A percentile compares a stretch with the other conserved stretches of the same genome.
Evolutionary conservation across 176 grass and related monocot species (phyloP).

Genomic region (Tuctoria greenei): DNA sequence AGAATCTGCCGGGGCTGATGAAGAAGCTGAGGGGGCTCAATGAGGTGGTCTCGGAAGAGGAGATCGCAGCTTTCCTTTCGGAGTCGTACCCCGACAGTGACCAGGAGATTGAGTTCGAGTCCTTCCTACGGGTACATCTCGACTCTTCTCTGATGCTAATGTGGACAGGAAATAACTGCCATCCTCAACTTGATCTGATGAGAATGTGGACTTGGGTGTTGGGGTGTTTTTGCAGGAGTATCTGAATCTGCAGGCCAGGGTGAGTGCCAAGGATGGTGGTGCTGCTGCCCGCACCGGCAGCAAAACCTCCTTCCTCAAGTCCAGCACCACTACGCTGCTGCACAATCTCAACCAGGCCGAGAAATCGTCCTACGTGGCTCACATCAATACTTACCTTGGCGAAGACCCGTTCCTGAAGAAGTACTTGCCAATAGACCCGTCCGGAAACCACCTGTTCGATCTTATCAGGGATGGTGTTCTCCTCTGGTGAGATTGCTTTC

Average conservation of each 20-base stretch:
- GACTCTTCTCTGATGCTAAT: not conserved
- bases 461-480: constrained; percentile 89
- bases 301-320: constrained; percentile 88
- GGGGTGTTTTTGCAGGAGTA: constrained; percentile 53
- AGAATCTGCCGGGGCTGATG: constrained; percentile 78
- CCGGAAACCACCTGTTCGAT: constrained; percentile 71
- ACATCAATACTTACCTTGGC: constrained; percentile 87
- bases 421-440: constrained; percentile 81
- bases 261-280: constrained; percentile 52
- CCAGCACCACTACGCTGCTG: constrained; percentile 79
- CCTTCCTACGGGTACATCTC: constrained; percentile 71
- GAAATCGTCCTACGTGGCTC: constrained; percentile 89
- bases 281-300: constrained; percentile 2
- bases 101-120: constrained; percentile 90
- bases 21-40: constrained; percentile 78
- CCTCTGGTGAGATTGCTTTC: constrained; percentile 65
- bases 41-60: constrained; percentile 62
- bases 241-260: constrained; percentile 68
- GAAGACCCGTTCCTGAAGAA: constrained; percentile 92
- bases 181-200: constrained; percentile 4
- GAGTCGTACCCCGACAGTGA: constrained; percentile 61
- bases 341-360: constrained; percentile 93
- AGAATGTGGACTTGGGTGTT: not conserved
- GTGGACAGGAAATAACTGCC: not conserved
- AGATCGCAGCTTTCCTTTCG: constrained; percentile 60